Conservation (phyloP, 176 grass and related monocot genomes). For the Microstegium vimineum region DNA sequence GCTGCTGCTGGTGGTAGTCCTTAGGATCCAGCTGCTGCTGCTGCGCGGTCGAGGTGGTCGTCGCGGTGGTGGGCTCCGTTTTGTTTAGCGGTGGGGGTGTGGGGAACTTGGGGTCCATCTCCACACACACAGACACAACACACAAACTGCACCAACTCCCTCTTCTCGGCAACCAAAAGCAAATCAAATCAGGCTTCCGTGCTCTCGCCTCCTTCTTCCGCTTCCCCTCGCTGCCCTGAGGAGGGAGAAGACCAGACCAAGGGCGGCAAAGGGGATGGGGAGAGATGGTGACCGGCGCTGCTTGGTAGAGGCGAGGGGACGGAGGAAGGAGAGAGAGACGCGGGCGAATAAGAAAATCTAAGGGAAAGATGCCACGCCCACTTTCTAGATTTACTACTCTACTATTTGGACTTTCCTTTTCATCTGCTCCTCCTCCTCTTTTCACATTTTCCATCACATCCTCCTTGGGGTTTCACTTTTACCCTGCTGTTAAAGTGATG, state of each 20-base stretch:
- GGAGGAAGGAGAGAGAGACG: background rate
- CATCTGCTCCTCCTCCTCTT: background rate
- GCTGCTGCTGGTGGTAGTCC: conserved; percentile 41
- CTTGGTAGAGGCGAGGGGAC: background rate
- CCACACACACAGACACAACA: background rate
- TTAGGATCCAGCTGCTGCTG: conserved; percentile 54
- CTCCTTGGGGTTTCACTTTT: no score
- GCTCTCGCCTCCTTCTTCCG: background rate
- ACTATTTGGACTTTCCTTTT: conserved; percentile 29
- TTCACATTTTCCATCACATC: no score
- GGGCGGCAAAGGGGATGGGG: background rate
- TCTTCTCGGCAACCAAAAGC: background rate
- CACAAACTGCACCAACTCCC: conserved; percentile 25
- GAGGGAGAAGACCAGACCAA: conserved; percentile 6
- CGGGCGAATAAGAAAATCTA: conserved; percentile 51
- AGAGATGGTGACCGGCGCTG: background rate
- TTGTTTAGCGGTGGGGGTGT: conserved; percentile 64
- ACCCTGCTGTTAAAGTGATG: no score
- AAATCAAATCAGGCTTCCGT: conserved; percentile 11
- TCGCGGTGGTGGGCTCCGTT: conserved; percentile 60
- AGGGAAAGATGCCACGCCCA: conserved; percentile 50
- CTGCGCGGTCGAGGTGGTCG: conserved; percentile 27
- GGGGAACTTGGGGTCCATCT: conserved; percentile 71
- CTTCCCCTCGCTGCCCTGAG: background rate
- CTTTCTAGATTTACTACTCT: conserved; percentile 52